These are phyloP conservation scores for Penicillium expansum DNA, from an alignment of 2,329 filamentous ascomycete genomes.

Conservation along the genomic window DNA sequence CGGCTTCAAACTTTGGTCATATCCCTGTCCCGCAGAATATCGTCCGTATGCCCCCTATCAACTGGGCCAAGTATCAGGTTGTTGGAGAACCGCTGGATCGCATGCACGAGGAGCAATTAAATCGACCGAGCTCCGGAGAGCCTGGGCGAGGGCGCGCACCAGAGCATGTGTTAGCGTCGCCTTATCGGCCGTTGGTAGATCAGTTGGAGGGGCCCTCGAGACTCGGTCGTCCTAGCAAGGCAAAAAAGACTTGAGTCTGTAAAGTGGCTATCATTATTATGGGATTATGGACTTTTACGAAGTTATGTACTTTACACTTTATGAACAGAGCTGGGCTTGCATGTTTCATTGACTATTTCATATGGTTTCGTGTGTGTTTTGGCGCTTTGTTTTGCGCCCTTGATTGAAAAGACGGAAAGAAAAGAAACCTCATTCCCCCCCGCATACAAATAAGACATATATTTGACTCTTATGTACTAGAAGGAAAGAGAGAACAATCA, in stretches of 20 bases:
- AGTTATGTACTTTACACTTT: conserved; percentile 20
- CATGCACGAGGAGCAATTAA: conserved; percentile 75
- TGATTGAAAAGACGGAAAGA: no score
- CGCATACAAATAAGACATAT: no score
- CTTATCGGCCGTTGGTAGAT: conserved; percentile 60
- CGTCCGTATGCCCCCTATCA: conserved; percentile 81
- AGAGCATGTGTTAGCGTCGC: conserved; percentile 55
- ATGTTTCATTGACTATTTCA: not conserved
- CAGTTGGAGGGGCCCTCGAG: conserved; percentile 41
- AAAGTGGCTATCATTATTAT: conserved; percentile 10
- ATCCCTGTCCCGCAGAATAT: conserved; percentile 79
- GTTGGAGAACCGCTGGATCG: conserved; percentile 80
- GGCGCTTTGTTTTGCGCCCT: not conserved
- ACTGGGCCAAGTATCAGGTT: conserved; percentile 94
- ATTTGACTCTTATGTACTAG: no score
- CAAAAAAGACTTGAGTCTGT: conserved; percentile 31
- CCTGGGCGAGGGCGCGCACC: conserved; percentile 41
- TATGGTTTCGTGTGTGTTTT: not conserved
- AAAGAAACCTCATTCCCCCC: no score
- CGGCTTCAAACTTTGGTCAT: conserved; percentile 51
- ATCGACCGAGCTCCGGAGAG: conserved; percentile 54
- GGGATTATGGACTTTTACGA: conserved; percentile 18
- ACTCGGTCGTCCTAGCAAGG: conserved; percentile 32
- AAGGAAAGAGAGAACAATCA: not conserved
- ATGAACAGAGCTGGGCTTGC: not conserved